Base-by-base conservation (phyloP, 805 yeast species). In the Pichia gijzeniarum region DNA sequence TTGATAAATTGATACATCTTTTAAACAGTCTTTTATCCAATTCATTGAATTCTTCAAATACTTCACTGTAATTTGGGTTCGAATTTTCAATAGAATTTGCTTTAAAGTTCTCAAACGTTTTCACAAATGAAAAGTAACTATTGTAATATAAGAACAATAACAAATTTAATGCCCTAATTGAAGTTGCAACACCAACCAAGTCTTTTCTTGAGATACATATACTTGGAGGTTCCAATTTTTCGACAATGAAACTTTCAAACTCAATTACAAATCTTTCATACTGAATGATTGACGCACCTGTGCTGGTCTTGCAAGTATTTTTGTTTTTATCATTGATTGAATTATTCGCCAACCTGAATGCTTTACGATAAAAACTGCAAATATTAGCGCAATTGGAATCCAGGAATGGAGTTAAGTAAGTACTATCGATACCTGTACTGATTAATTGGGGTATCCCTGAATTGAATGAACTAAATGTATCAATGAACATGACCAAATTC, bases 371-470 rank as follows among this genome's bases (percentile, higher is more conserved):
- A 21, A 47, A 50, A 2, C 37, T 19, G 16, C 48, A 39, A 27
- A 49, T 31, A 20, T 43, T 33, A 12, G 47, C 38, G 19, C 40
- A 34, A 25, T 32, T 35, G 5, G 33, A 18, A n/a, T 39, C 47
- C 16, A 38, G 27, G 17, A 27, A 45, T 2, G 35, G 18, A 3
- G 53, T 52, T 9, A 37, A 18, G 20, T 27, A 37, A 17, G 53
- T 36, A 9, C 33, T 35, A 16, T 51, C 48, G 9, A 49, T 42
- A 33, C 38, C 33, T 16, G 31, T 21, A 25, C 38, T 42, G 9
- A 49, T 47, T 28, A 57, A 30, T 3, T 52, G 48, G 7, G 61
- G 60, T 3, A 48, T 40, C 21, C 63, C 59, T 2, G 62, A 53
- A 33, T 47, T 43, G 40, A 55, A 57, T 14, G 58, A 31, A 19